These are phyloP conservation scores for Sarocladium kiliense DNA, from an alignment of 2,329 filamentous ascomycete genomes.

Conservation along the genomic window DNA sequence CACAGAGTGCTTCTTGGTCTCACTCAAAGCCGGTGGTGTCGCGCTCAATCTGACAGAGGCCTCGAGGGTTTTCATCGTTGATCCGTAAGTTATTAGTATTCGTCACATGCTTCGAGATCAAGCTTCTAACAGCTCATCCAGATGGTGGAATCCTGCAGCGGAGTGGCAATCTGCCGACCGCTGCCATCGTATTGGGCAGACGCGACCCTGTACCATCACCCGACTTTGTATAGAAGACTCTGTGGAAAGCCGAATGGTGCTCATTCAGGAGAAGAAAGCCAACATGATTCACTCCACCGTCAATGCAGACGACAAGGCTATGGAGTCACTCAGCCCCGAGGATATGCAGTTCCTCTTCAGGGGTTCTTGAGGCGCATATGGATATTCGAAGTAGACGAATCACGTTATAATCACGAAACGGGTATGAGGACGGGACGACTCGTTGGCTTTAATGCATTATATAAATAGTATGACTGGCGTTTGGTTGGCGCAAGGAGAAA, in stretches of 20 bases:
- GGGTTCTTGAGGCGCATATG: conserved; percentile 26
- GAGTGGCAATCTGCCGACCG: conserved; percentile 98
- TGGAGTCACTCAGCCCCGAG: conserved; percentile 84
- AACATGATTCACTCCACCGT: conserved; percentile 97
- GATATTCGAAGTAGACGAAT: no score
- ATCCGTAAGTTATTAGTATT: conserved; percentile 64
- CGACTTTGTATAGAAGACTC: conserved; percentile 95
- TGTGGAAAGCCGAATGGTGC: conserved; percentile 91
- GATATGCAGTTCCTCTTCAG: conserved; percentile 97
- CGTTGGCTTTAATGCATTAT: no score
- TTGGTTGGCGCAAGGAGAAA: no score
- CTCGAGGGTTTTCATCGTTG: conserved; percentile 90
- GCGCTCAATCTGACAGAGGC: conserved; percentile 94
- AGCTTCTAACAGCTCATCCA: conserved; percentile 30
- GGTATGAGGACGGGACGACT: no score
- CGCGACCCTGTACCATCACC: conserved; percentile 88
- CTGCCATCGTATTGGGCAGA: conserved; percentile 92
- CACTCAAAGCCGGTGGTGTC: conserved; percentile 91
- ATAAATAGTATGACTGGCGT: no score
- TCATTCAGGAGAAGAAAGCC: conserved; percentile 97
- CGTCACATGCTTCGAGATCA: not conserved
- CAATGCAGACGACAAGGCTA: conserved; percentile 82
- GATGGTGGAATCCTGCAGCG: conserved; percentile 99
- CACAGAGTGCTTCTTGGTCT: conserved; percentile 94
- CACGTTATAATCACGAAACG: no score